Evolutionary conservation across 2,329 filamentous ascomycete genomes (phyloP), one percentile per base, ranked within the genome.

Genomic region (Pezicula carpinea): DNA sequence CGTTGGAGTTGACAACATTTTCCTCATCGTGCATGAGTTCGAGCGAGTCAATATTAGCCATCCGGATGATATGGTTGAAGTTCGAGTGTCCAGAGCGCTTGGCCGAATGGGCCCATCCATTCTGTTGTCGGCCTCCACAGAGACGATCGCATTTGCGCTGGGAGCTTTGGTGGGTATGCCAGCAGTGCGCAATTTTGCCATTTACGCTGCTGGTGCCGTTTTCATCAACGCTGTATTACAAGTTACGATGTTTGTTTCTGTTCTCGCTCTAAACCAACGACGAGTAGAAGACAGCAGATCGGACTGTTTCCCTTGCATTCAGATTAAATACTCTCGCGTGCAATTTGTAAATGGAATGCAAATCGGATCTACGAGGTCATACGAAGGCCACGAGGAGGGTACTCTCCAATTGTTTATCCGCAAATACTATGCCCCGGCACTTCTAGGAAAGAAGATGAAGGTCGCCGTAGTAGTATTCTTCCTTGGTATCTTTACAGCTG

Each of bases 1-100:
- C 11, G 91, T 99, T 22, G 93, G 93, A 39, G 95, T 99, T 3
- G 93, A 99, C 75, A 99, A 99, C 63, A 97, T 99, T 59, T 99
- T 99, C 70, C 73, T 99, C 47, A 96, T 99, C 49, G 93, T 99
- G 1, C 93, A 99, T 67, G 93, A 99, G 67, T 95, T 99, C 50
- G 93, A 99, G 64, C 80, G 93, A 23, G 87, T 96, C 63, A 99
- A 99, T 60, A 71, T 90, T 57, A 95, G 86, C 65, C 87, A 96
- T 60, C 89, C 91, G 0, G 91, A 97, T 60, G 86, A 91, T 53
- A 79, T 86, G 65, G 85, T 99, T 2, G 87, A 95, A 56, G 83
- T 91, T 60, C 81, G 93, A 21, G 83, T 97, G 46, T 86, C 89
- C 5, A 85, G 87, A 60, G 88, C 93, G 3, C 74, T 97, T n/a